Conservation (phyloP, 2,329 filamentous ascomycete species). For the Diaporthe citriasiana region DNA sequence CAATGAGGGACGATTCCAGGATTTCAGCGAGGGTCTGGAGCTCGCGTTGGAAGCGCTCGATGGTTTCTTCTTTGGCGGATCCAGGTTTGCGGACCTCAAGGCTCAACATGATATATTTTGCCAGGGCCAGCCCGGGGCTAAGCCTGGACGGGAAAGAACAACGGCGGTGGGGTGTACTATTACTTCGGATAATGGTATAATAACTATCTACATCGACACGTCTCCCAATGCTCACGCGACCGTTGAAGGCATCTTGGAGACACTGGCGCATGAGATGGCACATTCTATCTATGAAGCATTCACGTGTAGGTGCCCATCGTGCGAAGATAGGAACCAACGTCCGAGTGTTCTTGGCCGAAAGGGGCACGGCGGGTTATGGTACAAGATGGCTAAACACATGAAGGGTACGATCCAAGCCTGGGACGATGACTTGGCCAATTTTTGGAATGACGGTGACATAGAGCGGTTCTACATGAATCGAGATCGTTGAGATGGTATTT, state of each 20-base stretch:
- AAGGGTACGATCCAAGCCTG: neutral
- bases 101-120: neutral
- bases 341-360: neutral
- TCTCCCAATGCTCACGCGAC: too few relatives aligned
- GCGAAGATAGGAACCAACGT: accelerated
- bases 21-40: neutral
- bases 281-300: neutral
- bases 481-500: neutral
- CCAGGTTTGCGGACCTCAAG: neutral
- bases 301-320: neutral
- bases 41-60: neutral
- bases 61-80: neutral
- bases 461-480: neutral
- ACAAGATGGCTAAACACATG: neutral
- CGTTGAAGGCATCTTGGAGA: neutral
- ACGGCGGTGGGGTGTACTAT: accelerated
- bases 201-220: neutral
- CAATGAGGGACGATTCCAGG: neutral
- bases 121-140: too few relatives aligned
- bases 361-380: neutral
- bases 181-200: accelerated
- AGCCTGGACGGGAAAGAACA: too few relatives aligned
- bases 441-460: neutral
- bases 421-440: neutral
- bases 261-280: constrained; percentile 3